A percentile compares a stretch with the other conserved stretches of the same genome.
phyloP scores from a whole-genome alignment of 2,329 filamentous ascomycete species.

The Ophioceras dolichostomum region DNA sequence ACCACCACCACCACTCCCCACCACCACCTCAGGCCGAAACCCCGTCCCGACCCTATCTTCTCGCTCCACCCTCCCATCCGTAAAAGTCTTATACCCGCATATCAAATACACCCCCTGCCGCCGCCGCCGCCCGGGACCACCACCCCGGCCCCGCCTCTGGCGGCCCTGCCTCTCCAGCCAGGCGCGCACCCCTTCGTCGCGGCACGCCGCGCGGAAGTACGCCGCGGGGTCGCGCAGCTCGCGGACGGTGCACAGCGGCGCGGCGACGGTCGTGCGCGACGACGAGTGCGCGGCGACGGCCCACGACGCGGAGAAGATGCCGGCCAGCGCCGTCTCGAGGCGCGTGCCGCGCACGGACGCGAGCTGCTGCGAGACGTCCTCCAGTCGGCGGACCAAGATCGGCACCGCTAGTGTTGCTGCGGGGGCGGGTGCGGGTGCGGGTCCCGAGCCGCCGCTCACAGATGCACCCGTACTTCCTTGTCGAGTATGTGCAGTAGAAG shows the following conservation, averaged over 20 bases:
- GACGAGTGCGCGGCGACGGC: not conserved
- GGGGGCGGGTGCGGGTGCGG: too few species aligned
- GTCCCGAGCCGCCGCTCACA: too few species aligned
- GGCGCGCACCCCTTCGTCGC: not conserved
- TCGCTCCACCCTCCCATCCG: not conserved
- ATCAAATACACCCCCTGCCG: not conserved
- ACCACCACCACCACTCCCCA: too few species aligned
- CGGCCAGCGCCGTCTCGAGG: not conserved
- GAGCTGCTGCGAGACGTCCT: not conserved
- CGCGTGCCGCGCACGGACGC: not conserved
- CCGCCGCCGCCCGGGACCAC: too few species aligned
- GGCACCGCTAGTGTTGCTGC: too few species aligned
- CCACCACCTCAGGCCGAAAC: too few species aligned
- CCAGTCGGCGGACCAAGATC: too few species aligned
- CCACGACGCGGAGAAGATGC: not conserved
- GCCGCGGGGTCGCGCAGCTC: not conserved
- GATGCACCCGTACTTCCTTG: too few species aligned
- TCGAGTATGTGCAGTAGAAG: too few species aligned
- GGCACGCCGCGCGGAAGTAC: not conserved
- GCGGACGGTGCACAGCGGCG: not conserved
- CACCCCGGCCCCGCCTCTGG: not conserved
- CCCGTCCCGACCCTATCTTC: too few species aligned
- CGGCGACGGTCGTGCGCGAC: not conserved
- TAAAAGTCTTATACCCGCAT: not conserved
- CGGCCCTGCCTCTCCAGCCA: not conserved